A percentile compares a stretch with the other conserved stretches of the same genome.
phyloP scores from a whole-genome alignment of 2,329 filamentous ascomycete species.

The Fusarium pininemorale region DNA sequence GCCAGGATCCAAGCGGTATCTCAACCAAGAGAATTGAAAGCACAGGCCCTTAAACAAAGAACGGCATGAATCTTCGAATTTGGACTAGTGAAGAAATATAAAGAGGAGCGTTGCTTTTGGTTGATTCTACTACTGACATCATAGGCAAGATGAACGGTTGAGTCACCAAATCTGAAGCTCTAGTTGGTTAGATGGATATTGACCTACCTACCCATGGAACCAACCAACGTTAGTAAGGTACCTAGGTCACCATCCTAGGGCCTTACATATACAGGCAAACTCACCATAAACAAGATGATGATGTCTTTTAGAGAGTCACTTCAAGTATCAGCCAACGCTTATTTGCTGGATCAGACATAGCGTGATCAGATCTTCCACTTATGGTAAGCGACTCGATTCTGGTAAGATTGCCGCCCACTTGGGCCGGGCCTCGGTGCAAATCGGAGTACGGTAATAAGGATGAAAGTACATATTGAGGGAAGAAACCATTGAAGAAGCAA shows the following conservation, averaged over 20 bases:
- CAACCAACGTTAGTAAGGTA: neutral
- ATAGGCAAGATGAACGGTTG: neutral
- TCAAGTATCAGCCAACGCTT: neutral
- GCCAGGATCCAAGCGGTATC: neutral
- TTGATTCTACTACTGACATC: constrained; percentile 17
- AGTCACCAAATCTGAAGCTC: neutral
- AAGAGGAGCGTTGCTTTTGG: constrained; percentile 1
- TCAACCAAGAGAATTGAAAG: neutral
- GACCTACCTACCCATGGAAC: neutral
- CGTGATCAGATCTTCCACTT: constrained; percentile 10
- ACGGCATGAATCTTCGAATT: neutral
- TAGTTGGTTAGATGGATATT: neutral
- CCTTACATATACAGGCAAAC: neutral
- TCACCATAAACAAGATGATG: neutral
- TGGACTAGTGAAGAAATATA: neutral
- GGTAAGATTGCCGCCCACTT: constrained; percentile 17
- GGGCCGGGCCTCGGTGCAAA: constrained; percentile 30
- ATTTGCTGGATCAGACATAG: neutral
- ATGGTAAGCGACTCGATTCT: constrained; percentile 4
- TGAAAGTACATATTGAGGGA: neutral
- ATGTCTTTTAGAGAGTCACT: neutral
- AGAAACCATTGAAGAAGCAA: neutral
- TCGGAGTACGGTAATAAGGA: constrained; percentile 1
- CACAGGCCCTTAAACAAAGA: neutral
- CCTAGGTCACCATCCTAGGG: neutral